These are phyloP conservation scores for Micractinium conductrix DNA, from an alignment of 139 green algal species.

Conservation along the genomic window DNA sequence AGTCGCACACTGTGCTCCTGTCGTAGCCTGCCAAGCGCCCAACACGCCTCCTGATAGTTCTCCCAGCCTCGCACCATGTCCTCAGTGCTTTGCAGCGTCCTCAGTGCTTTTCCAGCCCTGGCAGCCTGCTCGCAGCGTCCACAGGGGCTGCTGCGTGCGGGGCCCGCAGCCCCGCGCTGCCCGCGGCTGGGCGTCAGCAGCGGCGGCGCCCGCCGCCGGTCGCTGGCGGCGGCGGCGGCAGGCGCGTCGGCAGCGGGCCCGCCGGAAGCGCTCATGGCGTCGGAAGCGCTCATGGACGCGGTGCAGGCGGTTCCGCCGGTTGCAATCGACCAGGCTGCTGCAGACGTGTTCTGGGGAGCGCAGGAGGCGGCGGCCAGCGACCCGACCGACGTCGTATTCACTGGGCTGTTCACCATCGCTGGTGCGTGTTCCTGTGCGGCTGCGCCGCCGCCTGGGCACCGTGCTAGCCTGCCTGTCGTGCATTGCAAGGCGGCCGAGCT, in stretches of 20 bases:
- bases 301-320: neutral
- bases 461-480: neutral
- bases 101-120: no score
- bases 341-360: neutral
- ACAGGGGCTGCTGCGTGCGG: neutral
- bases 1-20: no score
- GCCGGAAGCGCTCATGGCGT: neutral
- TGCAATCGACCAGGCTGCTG: neutral
- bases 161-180: neutral
- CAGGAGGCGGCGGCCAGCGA: neutral
- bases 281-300: neutral
- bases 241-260: neutral
- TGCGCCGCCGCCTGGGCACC: no score
- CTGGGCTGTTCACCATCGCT: constrained; percentile 36
- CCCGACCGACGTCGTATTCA: constrained; percentile 39
- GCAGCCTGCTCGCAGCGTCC: no score
- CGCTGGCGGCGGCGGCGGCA: neutral
- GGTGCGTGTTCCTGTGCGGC: no score
- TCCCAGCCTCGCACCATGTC: no score
- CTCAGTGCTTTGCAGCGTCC: no score
- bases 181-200: neutral
- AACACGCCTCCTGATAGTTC: no score
- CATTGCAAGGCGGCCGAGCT: neutral
- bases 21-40: no score
- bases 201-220: neutral